Evolutionary conservation across 805 yeast genomes (phyloP).

Genomic region (Saturnispora bothae): DNA sequence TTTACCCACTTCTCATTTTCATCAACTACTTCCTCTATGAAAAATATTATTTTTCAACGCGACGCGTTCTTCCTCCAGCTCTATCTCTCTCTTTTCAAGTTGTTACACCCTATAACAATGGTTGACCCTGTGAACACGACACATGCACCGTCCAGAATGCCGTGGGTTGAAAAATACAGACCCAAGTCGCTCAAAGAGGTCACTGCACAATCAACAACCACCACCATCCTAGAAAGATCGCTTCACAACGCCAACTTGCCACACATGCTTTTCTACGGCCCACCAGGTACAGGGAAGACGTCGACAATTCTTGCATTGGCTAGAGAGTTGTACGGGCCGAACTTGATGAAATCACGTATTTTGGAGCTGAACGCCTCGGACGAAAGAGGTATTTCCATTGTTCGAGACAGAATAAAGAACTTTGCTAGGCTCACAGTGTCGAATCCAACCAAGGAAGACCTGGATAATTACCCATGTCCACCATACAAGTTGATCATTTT

Average conservation of each 20-base stretch:
- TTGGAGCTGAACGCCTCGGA: conserved; percentile 83
- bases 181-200: conserved; percentile 83
- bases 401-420: conserved; percentile 73
- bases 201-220: conserved; percentile 85
- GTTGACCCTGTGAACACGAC: no score
- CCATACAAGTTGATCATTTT: conserved; percentile 88
- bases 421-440: conserved; percentile 82
- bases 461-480: conserved; percentile 81
- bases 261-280: conserved; percentile 86
- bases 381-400: conserved; percentile 83
- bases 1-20: no score
- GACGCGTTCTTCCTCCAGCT: no score
- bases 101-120: no score
- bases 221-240: conserved; percentile 70
- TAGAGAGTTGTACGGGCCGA: conserved; percentile 69
- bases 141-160: no score
- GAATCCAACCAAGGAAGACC: conserved; percentile 61
- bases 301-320: conserved; percentile 81
- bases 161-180: conserved; percentile 94
- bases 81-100: no score
- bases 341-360: conserved; percentile 56
- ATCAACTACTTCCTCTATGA: no score
- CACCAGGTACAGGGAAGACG: conserved; percentile 91
- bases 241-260: conserved; percentile 76
- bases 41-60: no score